Percentiles rank a stretch among this genome's conserved stretches.
Evolutionary conservation across 495 filamentous ascomycete genomes (phyloP).

Genomic region (Xylaria nigripes): DNA sequence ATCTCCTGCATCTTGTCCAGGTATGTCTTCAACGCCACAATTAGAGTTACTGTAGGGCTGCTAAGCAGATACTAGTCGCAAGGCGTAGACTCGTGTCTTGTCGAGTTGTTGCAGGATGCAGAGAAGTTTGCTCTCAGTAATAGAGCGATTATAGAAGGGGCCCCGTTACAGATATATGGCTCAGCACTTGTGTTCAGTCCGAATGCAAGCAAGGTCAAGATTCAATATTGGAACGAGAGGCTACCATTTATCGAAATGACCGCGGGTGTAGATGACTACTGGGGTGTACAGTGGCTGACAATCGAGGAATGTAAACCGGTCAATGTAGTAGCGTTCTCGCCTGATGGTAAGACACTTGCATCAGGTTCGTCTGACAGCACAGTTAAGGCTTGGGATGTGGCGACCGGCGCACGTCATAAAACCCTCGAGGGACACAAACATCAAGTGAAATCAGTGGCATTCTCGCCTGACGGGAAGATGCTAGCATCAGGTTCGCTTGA

Average conservation of each 20-base stretch:
- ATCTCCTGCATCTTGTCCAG: not conserved
- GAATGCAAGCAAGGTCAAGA: slow-evolving; percentile 13
- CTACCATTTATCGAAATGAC: not conserved
- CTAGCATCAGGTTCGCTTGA: too few relatives aligned
- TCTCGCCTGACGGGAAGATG: too few relatives aligned
- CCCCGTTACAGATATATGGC: slow-evolving; percentile 26
- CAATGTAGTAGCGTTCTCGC: slow-evolving; percentile 8
- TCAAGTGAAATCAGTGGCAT: too few relatives aligned
- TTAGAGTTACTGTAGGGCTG: not conserved
- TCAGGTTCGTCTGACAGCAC: slow-evolving; percentile 14
- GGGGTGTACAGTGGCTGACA: slow-evolving; percentile 1
- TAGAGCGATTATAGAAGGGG: slow-evolving; percentile 10
- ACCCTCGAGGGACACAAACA: too few relatives aligned
- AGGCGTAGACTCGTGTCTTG: not conserved
- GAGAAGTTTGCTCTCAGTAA: not conserved
- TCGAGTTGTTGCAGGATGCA: not conserved
- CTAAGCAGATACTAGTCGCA: not conserved
- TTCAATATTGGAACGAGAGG: slow-evolving; percentile 8
- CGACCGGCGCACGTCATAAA: slow-evolving; percentile 13
- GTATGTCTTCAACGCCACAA: not conserved
- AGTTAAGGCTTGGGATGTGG: slow-evolving; percentile 20
- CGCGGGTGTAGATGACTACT: too few relatives aligned
- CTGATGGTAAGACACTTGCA: slow-evolving; percentile 14
- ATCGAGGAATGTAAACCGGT: slow-evolving; percentile 16
- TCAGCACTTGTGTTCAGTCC: slow-evolving; percentile 16